phyloP scores from a whole-genome alignment of 495 filamentous ascomycete genomes.

The Glutinoglossum americanum region DNA sequence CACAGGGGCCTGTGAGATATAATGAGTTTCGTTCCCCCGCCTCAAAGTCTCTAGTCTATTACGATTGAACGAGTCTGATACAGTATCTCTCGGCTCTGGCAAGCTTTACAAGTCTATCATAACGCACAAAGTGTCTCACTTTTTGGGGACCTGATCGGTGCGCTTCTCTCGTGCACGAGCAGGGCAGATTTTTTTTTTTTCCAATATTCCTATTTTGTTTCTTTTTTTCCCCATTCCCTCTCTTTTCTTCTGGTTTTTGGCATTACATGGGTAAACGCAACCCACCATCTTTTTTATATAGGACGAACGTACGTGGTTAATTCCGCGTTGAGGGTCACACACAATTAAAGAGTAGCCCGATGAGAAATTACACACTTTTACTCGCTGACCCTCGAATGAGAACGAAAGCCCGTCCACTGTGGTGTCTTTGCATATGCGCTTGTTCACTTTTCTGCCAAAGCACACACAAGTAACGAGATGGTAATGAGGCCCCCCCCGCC shows the following conservation, averaged over 20 bases:
- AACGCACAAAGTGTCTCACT: too few relatives aligned
- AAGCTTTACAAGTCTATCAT: background rate
- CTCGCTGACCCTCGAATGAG: too few relatives aligned
- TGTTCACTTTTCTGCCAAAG: too few relatives aligned
- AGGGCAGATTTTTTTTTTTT: background rate
- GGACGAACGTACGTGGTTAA: background rate
- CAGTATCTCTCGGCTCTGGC: background rate
- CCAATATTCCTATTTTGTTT: background rate
- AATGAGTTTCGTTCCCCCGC: background rate
- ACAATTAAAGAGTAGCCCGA: too few relatives aligned
- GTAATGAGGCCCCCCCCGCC: too few relatives aligned
- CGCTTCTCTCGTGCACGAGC: background rate
- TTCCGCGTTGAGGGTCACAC: background rate
- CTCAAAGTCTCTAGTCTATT: background rate
- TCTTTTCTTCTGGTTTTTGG: background rate
- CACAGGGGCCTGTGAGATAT: background rate
- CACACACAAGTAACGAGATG: too few relatives aligned
- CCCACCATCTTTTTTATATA: background rate
- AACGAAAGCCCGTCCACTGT: too few relatives aligned
- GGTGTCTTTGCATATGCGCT: too few relatives aligned
- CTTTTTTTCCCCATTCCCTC: background rate
- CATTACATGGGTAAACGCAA: background rate
- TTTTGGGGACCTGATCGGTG: too few relatives aligned
- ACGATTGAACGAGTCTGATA: conserved; percentile 1
- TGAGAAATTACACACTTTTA: too few relatives aligned